phyloP scores from a whole-genome alignment of 2,329 filamentous ascomycete species.

The Colletotrichum sp. region DNA sequence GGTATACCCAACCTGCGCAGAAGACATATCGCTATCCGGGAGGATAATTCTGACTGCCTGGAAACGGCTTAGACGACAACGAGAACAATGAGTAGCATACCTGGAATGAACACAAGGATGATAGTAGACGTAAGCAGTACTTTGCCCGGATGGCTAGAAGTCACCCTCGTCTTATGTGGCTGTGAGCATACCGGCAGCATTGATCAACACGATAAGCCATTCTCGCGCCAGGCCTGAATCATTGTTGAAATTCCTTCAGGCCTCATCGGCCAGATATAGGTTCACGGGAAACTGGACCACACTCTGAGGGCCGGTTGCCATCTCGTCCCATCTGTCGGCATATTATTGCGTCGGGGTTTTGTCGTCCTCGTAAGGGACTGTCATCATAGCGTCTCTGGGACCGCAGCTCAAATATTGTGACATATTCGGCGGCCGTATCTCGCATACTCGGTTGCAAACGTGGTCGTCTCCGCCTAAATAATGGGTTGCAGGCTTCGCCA shows the following conservation, averaged over 20 bases:
- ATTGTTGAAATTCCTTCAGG: fast-evolving
- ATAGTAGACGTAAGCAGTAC: background rate
- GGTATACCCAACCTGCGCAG: background rate
- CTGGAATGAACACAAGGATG: fast-evolving
- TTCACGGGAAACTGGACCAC: background rate
- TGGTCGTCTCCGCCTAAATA: background rate
- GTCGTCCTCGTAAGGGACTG: too few relatives aligned
- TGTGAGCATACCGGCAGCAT: background rate
- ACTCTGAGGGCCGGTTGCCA: background rate
- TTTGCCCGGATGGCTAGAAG: background rate
- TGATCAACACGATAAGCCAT: too few relatives aligned
- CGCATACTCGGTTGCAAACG: background rate
- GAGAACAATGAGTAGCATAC: background rate
- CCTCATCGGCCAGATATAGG: background rate
- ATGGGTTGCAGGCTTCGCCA: background rate
- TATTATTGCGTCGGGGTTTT: too few relatives aligned
- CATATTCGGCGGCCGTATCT: background rate
- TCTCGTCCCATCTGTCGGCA: too few relatives aligned
- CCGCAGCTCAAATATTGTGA: background rate
- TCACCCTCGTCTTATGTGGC: background rate
- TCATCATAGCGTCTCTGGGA: background rate
- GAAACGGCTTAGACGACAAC: background rate
- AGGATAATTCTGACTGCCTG: background rate
- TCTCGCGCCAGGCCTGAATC: background rate
- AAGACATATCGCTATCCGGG: background rate